Evolutionary conservation across 768 basidiomycete species (phyloP).

Genomic region (Amanita inopinata): DNA sequence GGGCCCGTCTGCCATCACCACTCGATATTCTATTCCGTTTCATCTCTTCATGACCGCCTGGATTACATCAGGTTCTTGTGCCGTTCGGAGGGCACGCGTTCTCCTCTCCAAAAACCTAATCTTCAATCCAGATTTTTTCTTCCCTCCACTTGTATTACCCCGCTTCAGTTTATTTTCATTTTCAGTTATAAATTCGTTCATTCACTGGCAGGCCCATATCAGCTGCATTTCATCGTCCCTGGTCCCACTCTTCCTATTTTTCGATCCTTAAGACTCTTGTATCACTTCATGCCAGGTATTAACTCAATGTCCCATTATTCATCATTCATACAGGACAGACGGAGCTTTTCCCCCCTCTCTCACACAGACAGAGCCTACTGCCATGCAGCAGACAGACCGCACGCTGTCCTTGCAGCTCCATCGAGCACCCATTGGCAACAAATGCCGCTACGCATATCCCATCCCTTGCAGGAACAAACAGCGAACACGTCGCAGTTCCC

Average conservation of each 20-base stretch:
- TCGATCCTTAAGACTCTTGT: not conserved
- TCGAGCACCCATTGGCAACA: constrained; percentile 6
- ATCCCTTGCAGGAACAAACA: constrained; percentile 1
- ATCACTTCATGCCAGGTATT: constrained; percentile 4
- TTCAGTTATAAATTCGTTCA: constrained; percentile 5
- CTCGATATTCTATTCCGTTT: constrained; percentile 18
- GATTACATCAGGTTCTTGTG: constrained; percentile 12
- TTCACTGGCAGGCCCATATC: not conserved
- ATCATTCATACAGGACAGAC: constrained; percentile 4
- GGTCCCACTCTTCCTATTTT: not conserved
- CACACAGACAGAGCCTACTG: not conserved
- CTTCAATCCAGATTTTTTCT: constrained; percentile 7
- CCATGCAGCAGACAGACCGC: not conserved
- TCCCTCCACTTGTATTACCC: constrained; percentile 7
- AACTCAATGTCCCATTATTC: constrained; percentile 2
- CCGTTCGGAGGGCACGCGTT: constrained; percentile 8
- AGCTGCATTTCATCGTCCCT: constrained; percentile 3
- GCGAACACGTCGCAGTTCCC: not conserved
- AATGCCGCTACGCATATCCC: not conserved
- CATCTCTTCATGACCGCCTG: constrained; percentile 15
- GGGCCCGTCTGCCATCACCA: constrained; percentile 16
- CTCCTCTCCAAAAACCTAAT: constrained; percentile 10
- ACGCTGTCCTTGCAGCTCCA: not conserved
- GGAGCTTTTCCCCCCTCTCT: constrained; percentile 2
- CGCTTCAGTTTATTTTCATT: not conserved